Percentiles rank a stretch among this genome's conserved stretches.
Evolutionary conservation across 2,329 filamentous ascomycete genomes (phyloP).

Genomic region (Rutstroemia sp.): DNA sequence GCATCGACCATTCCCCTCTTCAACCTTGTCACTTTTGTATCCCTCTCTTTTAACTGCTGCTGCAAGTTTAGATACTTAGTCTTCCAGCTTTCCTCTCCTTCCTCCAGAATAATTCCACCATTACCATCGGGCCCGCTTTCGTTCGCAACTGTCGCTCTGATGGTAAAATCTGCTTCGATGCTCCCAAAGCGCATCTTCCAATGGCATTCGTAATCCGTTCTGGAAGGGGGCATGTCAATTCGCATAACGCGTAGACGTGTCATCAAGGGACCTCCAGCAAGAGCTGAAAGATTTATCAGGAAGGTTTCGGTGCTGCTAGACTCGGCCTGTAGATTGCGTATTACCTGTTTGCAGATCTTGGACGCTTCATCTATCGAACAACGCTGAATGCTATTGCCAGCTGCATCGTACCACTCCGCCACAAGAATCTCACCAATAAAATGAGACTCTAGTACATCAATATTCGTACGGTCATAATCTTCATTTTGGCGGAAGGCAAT

Average conservation of each 20-base stretch:
- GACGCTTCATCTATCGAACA: conserved; percentile 45
- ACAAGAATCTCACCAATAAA: conserved; percentile 44
- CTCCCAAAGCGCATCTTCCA: conserved; percentile 51
- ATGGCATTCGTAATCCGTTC: conserved; percentile 41
- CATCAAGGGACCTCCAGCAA: conserved; percentile 49
- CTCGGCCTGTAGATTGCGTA: conserved; percentile 44
- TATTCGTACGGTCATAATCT: conserved; percentile 38
- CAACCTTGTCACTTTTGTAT: conserved; percentile 42
- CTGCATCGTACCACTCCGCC: conserved; percentile 44
- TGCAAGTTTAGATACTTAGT: conserved; percentile 50
- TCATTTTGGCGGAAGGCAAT: conserved; percentile 26
- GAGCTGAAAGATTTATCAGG: conserved; percentile 50
- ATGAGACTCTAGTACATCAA: conserved; percentile 48
- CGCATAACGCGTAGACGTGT: conserved; percentile 36
- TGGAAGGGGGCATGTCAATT: conserved; percentile 32
- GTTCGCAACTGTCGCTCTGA: conserved; percentile 37
- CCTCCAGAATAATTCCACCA: conserved; percentile 12
- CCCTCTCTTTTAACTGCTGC: conserved; percentile 50
- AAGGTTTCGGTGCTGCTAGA: conserved; percentile 47
- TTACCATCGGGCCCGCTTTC: conserved; percentile 21
- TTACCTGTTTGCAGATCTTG: conserved; percentile 45
- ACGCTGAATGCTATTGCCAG: conserved; percentile 36
- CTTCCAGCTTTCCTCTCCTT: conserved; percentile 37
- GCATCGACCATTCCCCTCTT: conserved; percentile 37
- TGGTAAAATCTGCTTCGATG: conserved; percentile 44